Conservation (phyloP, 768 basidiomycete species). For the Tulasnella sp. region DNA sequence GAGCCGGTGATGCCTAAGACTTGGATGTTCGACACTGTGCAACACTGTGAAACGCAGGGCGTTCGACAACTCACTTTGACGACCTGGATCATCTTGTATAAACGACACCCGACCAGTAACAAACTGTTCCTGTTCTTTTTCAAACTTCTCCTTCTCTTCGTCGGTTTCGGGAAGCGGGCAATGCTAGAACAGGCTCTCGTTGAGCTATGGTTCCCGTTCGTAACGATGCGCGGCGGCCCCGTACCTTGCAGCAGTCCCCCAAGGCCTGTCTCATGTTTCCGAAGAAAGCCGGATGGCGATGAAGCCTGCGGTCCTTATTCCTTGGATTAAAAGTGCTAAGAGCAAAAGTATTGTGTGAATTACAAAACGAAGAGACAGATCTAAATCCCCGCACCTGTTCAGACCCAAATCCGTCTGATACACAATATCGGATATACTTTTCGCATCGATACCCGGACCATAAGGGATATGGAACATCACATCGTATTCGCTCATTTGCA, state of each 20-base stretch:
- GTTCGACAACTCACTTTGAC: constrained; percentile 43
- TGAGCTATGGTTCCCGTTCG: neutral
- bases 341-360: neutral
- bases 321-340: constrained; percentile 57
- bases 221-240: constrained; percentile 11
- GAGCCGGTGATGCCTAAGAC: constrained; percentile 48
- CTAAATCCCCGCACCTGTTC: constrained; percentile 4
- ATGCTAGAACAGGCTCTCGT: constrained; percentile 38
- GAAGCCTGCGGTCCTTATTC: constrained; percentile 56
- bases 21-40: too few relatives aligned
- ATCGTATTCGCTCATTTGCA: constrained; percentile 59
- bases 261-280: constrained; percentile 55
- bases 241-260: constrained; percentile 62
- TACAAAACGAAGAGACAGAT: neutral
- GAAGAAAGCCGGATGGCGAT: constrained; percentile 63
- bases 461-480: constrained; percentile 58
- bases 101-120: constrained; percentile 57
- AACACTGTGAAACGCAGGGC: too few relatives aligned
- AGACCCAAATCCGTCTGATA: constrained; percentile 49
- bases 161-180: constrained; percentile 56
- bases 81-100: constrained; percentile 59
- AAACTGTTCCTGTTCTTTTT: constrained; percentile 52
- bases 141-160: constrained; percentile 53
- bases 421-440: constrained; percentile 54
- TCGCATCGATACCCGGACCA: constrained; percentile 57